Percentiles rank a stretch among this genome's conserved stretches.
Evolutionary conservation across 2,329 filamentous ascomycete species (phyloP).

Genomic region (Botrytis tulipae): DNA sequence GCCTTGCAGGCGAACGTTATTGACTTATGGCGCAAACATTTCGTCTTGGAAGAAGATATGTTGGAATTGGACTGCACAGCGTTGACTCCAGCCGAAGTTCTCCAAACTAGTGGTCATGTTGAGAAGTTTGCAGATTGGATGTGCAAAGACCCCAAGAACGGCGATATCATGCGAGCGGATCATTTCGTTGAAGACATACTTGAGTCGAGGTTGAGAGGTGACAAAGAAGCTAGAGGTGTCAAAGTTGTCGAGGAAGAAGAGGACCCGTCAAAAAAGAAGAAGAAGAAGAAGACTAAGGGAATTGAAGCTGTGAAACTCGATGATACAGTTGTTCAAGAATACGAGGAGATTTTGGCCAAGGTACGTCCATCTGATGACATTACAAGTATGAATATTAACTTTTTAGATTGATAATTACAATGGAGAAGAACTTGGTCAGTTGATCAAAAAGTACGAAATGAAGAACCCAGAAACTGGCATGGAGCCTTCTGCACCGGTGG

Average conservation of each 20-base stretch:
- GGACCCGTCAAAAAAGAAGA: conserved; percentile 74
- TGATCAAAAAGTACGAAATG: conserved; percentile 90
- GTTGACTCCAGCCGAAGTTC: conserved; percentile 86
- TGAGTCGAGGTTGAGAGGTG: conserved; percentile 79
- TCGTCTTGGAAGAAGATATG: conserved; percentile 73
- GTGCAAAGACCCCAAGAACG: conserved; percentile 97
- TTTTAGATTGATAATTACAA: conserved; percentile 85
- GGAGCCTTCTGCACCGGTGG: conserved; percentile 74
- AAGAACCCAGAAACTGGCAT: conserved; percentile 80
- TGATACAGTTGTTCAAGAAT: conserved; percentile 82
- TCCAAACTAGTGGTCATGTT: conserved; percentile 95
- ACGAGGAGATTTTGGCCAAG: conserved; percentile 84
- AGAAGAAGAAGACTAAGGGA: conserved; percentile 86
- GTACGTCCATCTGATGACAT: conserved; percentile 29
- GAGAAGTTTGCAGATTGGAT: conserved; percentile 96
- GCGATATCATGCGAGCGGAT: conserved; percentile 93
- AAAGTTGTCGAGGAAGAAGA: conserved; percentile 76
- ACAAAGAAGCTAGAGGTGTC: conserved; percentile 88
- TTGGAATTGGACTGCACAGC: conserved; percentile 80
- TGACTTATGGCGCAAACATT: conserved; percentile 72
- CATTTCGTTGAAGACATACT: conserved; percentile 95
- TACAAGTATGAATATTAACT: conserved; percentile 18
- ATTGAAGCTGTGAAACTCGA: conserved; percentile 80
- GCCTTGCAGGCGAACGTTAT: conserved; percentile 68
- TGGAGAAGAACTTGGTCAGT: conserved; percentile 77